Base-by-base conservation (phyloP, 768 basidiomycete species). In the Leccinum subtestaceum region DNA sequence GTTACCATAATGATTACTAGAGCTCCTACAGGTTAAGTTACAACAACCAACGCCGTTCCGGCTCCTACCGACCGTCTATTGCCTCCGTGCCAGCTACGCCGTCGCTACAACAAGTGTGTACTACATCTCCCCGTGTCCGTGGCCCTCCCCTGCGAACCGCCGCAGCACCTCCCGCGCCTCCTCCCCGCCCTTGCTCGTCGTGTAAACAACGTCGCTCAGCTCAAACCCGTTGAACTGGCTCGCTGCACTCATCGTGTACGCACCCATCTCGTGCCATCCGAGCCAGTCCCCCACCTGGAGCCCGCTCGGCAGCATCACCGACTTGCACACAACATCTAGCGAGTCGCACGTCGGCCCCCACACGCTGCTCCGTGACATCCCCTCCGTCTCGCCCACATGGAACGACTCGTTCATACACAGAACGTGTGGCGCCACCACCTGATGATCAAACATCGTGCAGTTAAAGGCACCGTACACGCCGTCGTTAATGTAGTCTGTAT, bases 261-360 rank as follows among this genome's bases (percentile, higher is more conserved):
- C 97, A 31, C 97, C 97, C 97, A 99, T 98, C 71, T 93, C 88
- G 57, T 88, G 87, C 77, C 95, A 99, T n/a, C 89, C 91, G 17
- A 99, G 83, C 97, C 97, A 99, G 72, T 99, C 97, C 7, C 97
- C 97, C 7, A 97, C 94, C 59, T 83, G 81, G 55, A 98, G 80
- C 1, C 81, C 81, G 31, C 74, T 75, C 4, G 92, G 94, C 61
- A 91, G 79, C 68, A 73, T 78, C 54, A 80, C 80, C 59, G 76
- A 80, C 65, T 80, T 79, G 68, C 81, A 88, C 58, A 99, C 94
- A 70, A 91, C 90, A 77, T 99, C 97, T 68, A 99, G 93, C 34
- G 92, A 93, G 71, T 98, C 97, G 80, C 96, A 98, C 9, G 97
- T 99, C 48, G 96, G 97, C 12, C 97, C 97, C 97, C 97, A 99